A percentile compares a stretch with the other conserved stretches of the same genome.
These are phyloP conservation scores for Pseudocercospora fijiensis DNA, from an alignment of 2,329 filamentous ascomycete genomes.

Conservation along the genomic window DNA sequence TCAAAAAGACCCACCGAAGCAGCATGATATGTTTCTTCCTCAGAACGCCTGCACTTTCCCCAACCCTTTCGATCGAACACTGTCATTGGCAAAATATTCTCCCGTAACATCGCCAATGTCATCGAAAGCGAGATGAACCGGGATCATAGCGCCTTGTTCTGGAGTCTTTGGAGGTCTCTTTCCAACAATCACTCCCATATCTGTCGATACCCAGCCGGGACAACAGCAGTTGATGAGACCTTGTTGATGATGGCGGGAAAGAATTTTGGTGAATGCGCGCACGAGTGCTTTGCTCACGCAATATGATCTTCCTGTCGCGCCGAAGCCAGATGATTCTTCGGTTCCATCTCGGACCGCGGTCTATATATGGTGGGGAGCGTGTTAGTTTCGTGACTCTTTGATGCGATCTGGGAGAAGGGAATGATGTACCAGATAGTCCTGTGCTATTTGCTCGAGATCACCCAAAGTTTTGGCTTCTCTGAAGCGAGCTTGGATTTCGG, in stretches of 20 bases:
- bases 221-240: slow-evolving; percentile 41
- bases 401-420: neutral
- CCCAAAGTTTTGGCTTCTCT: slow-evolving; percentile 27
- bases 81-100: slow-evolving; percentile 41
- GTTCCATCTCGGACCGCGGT: slow-evolving; percentile 24
- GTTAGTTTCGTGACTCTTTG: neutral
- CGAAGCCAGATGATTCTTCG: slow-evolving; percentile 34
- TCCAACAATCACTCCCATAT: slow-evolving; percentile 39
- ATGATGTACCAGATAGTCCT: slow-evolving; percentile 33
- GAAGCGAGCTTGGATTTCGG: slow-evolving; percentile 30
- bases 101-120: slow-evolving; percentile 39
- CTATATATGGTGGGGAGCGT: slow-evolving; percentile 12
- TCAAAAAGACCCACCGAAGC: neutral
- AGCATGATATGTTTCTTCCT: slow-evolving; percentile 18
- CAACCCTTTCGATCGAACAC: slow-evolving; percentile 33
- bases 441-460: slow-evolving; percentile 35
- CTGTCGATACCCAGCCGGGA: slow-evolving; percentile 42
- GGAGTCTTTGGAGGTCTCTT: slow-evolving; percentile 36
- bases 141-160: slow-evolving; percentile 40
- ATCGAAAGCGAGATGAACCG: slow-evolving; percentile 39
- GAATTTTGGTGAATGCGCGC: slow-evolving; percentile 36
- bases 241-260: slow-evolving; percentile 30
- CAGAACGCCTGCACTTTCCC: slow-evolving; percentile 37
- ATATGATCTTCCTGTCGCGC: slow-evolving; percentile 34
- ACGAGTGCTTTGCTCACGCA: slow-evolving; percentile 40